A percentile compares a stretch with the other conserved stretches of the same genome.
phyloP scores from a whole-genome alignment of 108 stramenopile genomes.

The Hondaea fermentalgiana region DNA sequence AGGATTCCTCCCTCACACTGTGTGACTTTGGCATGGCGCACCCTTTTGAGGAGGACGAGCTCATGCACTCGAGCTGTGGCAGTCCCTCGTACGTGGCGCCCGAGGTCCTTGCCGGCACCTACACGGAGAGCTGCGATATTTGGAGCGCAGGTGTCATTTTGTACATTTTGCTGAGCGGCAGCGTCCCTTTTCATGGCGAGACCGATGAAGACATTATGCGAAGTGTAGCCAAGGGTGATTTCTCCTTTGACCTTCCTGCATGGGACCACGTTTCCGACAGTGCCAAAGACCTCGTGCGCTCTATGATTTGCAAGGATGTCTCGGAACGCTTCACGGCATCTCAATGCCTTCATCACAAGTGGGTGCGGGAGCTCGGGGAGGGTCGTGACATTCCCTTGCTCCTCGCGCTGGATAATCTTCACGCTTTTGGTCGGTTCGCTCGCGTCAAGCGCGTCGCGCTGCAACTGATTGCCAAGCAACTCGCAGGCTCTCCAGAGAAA shows the following conservation, averaged over 20 bases:
- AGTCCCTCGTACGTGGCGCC: constrained; percentile 92
- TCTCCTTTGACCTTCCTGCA: neutral
- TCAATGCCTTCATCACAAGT: neutral
- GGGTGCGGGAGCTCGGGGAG: neutral
- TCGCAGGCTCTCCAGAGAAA: neutral
- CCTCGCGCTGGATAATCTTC: neutral
- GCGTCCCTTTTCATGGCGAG: constrained; percentile 90
- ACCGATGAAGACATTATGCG: constrained; percentile 46
- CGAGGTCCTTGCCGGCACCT: constrained; percentile 88
- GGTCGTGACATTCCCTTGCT: neutral
- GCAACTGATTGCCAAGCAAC: neutral
- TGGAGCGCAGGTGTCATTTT: constrained; percentile 89
- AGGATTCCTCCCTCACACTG: constrained; percentile 81
- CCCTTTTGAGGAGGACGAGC: constrained; percentile 52
- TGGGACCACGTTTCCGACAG: constrained; percentile 10
- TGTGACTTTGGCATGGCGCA: constrained; percentile 98
- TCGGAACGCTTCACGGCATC: neutral
- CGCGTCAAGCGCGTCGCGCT: neutral
- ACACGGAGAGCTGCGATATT: constrained; percentile 90
- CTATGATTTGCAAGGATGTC: neutral
- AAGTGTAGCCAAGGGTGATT: neutral
- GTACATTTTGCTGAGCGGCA: constrained; percentile 92
- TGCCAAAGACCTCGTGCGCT: neutral
- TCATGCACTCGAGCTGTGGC: constrained; percentile 79
- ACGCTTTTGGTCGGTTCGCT: neutral